Conservation (phyloP, 23 red algal species). For the Gracilariopsis chorda region DNA sequence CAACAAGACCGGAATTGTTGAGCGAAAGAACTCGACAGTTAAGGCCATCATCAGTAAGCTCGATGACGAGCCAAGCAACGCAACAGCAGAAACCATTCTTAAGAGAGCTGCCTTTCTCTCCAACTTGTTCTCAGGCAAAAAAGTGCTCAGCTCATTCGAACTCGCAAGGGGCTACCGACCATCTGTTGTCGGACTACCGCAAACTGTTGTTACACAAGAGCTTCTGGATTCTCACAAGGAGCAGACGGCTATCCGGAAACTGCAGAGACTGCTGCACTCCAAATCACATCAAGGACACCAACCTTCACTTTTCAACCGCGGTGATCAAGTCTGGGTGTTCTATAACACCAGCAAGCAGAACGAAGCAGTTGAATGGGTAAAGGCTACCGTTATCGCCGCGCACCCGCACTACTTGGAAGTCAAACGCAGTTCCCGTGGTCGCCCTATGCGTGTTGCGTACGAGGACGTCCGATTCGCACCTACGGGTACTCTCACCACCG, state of each 20-base stretch:
- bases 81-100: background rate
- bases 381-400: background rate
- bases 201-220: background rate
- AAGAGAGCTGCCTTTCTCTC: constrained; percentile 4
- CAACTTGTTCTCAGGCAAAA: constrained; percentile 7
- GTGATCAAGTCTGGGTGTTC: background rate
- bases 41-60: constrained; percentile 5
- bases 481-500: background rate
- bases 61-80: background rate
- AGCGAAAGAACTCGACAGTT: constrained; percentile 2
- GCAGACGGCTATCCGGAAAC: background rate
- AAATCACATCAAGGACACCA: background rate
- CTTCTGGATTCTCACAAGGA: background rate
- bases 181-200: background rate
- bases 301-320: background rate
- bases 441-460: constrained; percentile 10
- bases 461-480: constrained; percentile 32
- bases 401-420: background rate
- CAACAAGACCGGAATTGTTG: constrained; percentile 1
- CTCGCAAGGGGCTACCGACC: constrained; percentile 8
- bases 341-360: background rate
- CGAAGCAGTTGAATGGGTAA: background rate
- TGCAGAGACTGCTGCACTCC: background rate
- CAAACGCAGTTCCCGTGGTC: background rate
- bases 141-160: constrained; percentile 22